A percentile compares a stretch with the other conserved stretches of the same genome.
phyloP scores from a whole-genome alignment of 2,329 filamentous ascomycete species.

The Paracorniculantispora psalliotae region DNA sequence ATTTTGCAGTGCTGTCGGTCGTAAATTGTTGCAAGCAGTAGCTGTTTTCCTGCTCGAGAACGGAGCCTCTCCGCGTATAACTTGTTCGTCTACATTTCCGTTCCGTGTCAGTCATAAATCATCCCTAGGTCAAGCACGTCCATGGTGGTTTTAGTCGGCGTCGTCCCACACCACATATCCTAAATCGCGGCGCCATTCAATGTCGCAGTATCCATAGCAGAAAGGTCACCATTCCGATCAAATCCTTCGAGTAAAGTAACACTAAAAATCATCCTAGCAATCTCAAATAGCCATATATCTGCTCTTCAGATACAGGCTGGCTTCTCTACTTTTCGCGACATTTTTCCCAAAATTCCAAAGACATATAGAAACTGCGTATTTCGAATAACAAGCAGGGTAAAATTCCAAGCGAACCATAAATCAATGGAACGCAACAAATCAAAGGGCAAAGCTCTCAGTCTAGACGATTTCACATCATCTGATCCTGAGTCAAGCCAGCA shows the following conservation, averaged over 20 bases:
- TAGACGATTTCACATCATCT: constrained; percentile 71
- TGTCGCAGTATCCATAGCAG: background rate
- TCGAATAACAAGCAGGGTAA: background rate
- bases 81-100: background rate
- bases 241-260: constrained; percentile 12
- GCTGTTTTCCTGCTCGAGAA: constrained; percentile 4
- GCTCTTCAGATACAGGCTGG: background rate
- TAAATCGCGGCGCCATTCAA: background rate
- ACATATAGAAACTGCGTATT: background rate
- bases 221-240: constrained; percentile 12
- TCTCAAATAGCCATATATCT: constrained; percentile 4
- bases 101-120: background rate
- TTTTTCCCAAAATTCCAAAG: background rate
- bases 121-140: background rate
- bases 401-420: background rate
- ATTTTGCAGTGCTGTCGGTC: background rate
- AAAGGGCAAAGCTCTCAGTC: background rate
- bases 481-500: constrained; percentile 83
- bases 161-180: background rate
- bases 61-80: background rate
- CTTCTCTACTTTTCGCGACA: background rate
- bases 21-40: background rate
- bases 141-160: background rate
- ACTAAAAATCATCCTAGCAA: constrained; percentile 14
- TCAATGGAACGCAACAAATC: background rate